Conservation (phyloP, 768 basidiomycete species). For the Mycena amicta region DNA sequence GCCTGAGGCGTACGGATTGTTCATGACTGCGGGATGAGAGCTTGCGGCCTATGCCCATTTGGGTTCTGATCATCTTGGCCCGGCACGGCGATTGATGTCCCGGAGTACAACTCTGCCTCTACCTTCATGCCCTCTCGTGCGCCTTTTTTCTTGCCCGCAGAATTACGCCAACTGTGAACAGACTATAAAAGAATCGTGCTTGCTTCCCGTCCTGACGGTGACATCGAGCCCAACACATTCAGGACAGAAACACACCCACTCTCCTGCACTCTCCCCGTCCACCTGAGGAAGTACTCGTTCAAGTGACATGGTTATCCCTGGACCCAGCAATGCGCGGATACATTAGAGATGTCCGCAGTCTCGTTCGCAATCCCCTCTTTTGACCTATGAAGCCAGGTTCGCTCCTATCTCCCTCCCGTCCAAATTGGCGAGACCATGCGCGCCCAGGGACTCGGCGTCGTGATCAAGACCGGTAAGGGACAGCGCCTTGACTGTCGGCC, state of each 20-base stretch:
- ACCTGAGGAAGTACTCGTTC: slow-evolving; percentile 67
- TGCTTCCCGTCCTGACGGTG: slow-evolving; percentile 67
- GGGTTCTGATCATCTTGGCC: not conserved
- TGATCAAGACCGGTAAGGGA: slow-evolving; percentile 59
- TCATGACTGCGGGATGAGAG: slow-evolving; percentile 11
- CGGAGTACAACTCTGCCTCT: not conserved
- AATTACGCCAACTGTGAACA: too few relatives aligned
- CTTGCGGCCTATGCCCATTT: not conserved
- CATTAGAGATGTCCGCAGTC: slow-evolving; percentile 70
- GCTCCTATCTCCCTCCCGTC: slow-evolving; percentile 72
- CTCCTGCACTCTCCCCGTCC: slow-evolving; percentile 52
- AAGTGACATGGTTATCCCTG: slow-evolving; percentile 75
- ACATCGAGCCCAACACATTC: slow-evolving; percentile 78
- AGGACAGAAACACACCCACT: slow-evolving; percentile 55
- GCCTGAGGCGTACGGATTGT: slow-evolving; percentile 40
- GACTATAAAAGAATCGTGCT: slow-evolving; percentile 73
- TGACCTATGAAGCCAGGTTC: too few relatives aligned
- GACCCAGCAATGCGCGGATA: slow-evolving; percentile 92
- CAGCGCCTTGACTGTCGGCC: slow-evolving; percentile 63
- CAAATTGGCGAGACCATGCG: slow-evolving; percentile 63
- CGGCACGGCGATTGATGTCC: not conserved
- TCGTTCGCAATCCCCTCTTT: too few relatives aligned
- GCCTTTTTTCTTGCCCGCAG: not conserved
- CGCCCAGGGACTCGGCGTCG: slow-evolving; percentile 63
- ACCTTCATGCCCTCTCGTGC: not conserved